Conservation (phyloP, 345 rosid genomes). For the Ceriops decandra region DNA sequence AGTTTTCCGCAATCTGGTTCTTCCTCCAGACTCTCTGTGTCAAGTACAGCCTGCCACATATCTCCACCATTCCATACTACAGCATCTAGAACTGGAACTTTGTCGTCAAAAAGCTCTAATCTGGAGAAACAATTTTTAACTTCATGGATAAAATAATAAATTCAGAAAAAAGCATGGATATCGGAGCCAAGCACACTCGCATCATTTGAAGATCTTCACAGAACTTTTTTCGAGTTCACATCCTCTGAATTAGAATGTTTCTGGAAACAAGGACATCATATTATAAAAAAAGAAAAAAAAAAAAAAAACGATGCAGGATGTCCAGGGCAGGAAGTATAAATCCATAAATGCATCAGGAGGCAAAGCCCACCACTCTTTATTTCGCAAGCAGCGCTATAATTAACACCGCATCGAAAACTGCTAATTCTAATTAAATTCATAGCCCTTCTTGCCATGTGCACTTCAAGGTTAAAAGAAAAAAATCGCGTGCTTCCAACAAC, state of each 20-base stretch:
- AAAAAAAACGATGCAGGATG: constrained; percentile 11
- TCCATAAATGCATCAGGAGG: too few species aligned
- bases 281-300: constrained; percentile 4
- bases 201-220: constrained; percentile 62
- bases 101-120: constrained; percentile 75
- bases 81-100: constrained; percentile 91
- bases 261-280: constrained; percentile 39
- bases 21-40: constrained; percentile 80
- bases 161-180: constrained; percentile 11
- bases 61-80: constrained; percentile 92
- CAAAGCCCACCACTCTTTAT: too few species aligned
- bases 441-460: background rate
- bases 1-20: constrained; percentile 74
- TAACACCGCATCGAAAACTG: constrained; percentile 10
- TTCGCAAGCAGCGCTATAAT: background rate
- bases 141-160: constrained; percentile 10
- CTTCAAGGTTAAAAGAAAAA: background rate
- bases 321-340: background rate
- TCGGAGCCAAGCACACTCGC: constrained; percentile 44
- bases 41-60: constrained; percentile 92
- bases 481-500: background rate
- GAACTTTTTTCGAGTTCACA: constrained; percentile 55
- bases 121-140: constrained; percentile 6
- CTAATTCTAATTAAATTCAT: background rate
- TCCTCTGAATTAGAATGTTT: constrained; percentile 71